Evolutionary conservation across 202 grass and related monocot genomes (phyloP), one percentile per base, ranked within the genome.

Genomic region (Tripidium arundinaceum): DNA sequence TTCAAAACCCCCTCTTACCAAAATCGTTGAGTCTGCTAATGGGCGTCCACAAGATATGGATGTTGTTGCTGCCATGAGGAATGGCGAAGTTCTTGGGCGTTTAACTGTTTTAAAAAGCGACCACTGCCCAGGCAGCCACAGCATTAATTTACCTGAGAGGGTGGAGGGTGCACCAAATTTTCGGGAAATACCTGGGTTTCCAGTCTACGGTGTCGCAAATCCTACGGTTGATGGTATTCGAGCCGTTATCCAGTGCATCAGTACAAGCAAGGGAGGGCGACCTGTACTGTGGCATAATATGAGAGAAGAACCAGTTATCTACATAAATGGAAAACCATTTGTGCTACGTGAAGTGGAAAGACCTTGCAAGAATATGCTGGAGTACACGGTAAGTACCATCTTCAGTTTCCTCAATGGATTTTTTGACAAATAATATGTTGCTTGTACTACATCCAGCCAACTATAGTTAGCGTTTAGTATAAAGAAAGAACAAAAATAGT

Each of bases 91-190:
- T 85, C 92, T 98, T 26, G 96, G 96, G 68, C 87, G 96, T 86
- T 88, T 91, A 82, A 98, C 96, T 68, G 96, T 95, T 84, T 72
- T 98, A 66, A 98, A 98, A 93, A 93, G 90, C 55, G 96, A 98
- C 70, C 96, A 98, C 75, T 98, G 92, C 81, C 96, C 96, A 62
- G 92, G 96, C n/a, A 90, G 82, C 86, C 96, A 98, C 45, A 98
- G 88, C 84, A 80, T 91, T 81, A 88, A 78, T 89, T 87, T 98
- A 77, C 92, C 84, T 11, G 86, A 95, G 87, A 94, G 88, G 87
- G 92, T 98, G 57, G 96, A 98, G 73, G 96, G 96, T 49, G 96
- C 96, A 79, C 96, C 96, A 81, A 98, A 95, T 95, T 98, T 95
- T 82, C 88, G 92, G 68, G 78, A 98, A 83, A 91, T 95, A 81